Base-by-base conservation (phyloP, 2,329 filamentous ascomycete genomes). In the Aphanoascus verrucosus region DNA sequence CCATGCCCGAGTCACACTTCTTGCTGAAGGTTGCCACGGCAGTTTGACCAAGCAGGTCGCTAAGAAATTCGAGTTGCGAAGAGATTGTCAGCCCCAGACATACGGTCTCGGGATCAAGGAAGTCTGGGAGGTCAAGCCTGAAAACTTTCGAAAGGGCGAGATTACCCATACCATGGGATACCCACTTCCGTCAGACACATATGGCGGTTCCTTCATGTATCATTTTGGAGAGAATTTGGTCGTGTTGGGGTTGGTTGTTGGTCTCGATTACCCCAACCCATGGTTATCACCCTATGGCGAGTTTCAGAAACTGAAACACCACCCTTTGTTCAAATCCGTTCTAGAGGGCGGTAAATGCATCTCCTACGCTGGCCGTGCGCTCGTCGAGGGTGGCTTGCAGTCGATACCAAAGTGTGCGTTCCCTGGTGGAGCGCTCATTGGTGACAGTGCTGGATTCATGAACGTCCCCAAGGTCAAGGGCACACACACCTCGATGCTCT, bases 401-500 rank as follows among this genome's bases (percentile, higher is more conserved):
- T 95, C 89, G 2, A 96, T 98, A 63, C 93, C 93, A 53, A 96
- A 96, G 71, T 89, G 93, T 47, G 86, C 91, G 19, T 98, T 98
- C 72, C 93, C 93, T 20, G 93, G 93, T 56, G 93, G 93, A 55
- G 93, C 93, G 45, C 76, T 98, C 43, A 94, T 98, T 61, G 93
- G 93, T 52, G 93, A 98, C 71, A 94, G 90, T 15, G 93, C 93
- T 28, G 93, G 93, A 4, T 95, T 98, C 66, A 78, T 98, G 70
- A 98, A 98, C 65, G 86, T 98, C 14, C 93, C 93, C 59, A 98
- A 98, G 75, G 88, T 98, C 71, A 98, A 98, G 74, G 93, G 93
- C 55, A 96, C 91, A 0, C 93, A 98, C 71, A 96, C 93, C 46
- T 89, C 93, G 50, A 97, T 98, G 88, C 88, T 90, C 65, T 94